phyloP scores from a whole-genome alignment of 2,329 filamentous ascomycete genomes.

The Sarocladium strictum region DNA sequence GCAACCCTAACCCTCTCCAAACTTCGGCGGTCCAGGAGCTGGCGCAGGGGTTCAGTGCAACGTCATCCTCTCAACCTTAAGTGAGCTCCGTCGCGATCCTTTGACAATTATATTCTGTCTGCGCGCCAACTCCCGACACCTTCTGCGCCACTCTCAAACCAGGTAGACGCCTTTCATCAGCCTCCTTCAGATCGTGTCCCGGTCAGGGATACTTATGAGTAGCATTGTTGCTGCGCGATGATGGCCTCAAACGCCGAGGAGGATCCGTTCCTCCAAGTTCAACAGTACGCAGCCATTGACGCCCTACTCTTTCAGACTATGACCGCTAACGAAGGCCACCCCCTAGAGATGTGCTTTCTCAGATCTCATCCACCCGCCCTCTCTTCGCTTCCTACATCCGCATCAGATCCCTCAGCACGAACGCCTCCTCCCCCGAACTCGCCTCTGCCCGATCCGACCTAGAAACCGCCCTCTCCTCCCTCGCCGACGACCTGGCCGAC shows the following conservation, averaged over 20 bases:
- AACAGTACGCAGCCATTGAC: constrained; percentile 45
- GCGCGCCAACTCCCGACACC: too few species aligned
- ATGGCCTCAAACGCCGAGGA: constrained; percentile 63
- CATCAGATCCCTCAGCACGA: constrained; percentile 77
- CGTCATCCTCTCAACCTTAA: constrained; percentile 22
- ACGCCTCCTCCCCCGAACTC: constrained; percentile 74
- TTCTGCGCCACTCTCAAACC: too few species aligned
- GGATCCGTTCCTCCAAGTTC: constrained; percentile 68
- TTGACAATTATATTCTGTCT: neutral
- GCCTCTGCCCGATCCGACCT: constrained; percentile 70
- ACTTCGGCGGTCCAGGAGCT: neutral
- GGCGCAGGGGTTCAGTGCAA: constrained; percentile 17
- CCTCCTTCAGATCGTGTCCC: neutral
- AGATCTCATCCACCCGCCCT: constrained; percentile 73
- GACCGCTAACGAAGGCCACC: constrained; percentile 10
- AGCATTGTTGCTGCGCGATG: constrained; percentile 34
- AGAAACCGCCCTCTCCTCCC: constrained; percentile 55
- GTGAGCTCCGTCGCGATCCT: constrained; percentile 17
- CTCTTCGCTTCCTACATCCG: constrained; percentile 93
- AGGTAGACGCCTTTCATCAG: too few species aligned
- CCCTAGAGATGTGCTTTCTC: constrained; percentile 86
- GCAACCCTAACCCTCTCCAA: constrained; percentile 3
- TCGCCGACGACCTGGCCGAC: constrained; percentile 81
- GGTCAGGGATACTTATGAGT: neutral
- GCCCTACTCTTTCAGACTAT: neutral